Base-by-base conservation (phyloP, 2,329 filamentous ascomycete species). In the Beauveria medogensis region DNA sequence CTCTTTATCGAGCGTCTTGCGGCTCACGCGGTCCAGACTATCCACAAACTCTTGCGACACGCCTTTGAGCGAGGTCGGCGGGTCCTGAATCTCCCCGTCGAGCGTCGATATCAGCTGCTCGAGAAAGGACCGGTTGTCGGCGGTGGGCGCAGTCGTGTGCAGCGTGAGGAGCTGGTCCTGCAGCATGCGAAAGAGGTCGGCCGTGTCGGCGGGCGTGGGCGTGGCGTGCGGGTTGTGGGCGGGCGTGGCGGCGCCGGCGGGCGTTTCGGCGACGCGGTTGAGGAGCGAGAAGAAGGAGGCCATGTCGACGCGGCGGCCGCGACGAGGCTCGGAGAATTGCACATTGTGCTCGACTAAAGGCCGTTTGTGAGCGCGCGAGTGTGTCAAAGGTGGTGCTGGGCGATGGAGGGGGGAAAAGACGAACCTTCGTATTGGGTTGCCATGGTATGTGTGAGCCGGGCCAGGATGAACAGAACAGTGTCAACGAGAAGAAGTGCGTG, bases 291-390 rank as follows among this genome's bases (percentile, higher is more conserved):
- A 80, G 75, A 87, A 87, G 63, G 80, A 82, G 57, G 83, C 80
- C 85, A 88, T 88, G 74, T 86, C 83, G 63, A 83, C 73, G 68
- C 82, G 81, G 46, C 85, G 83, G 54, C 74, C 74, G 62, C 74
- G 70, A 26, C 72, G 69, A 6, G 71, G 64, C 53, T 77, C 65
- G 34, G 74, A 51, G 61, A 78, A 71, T 66, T 80, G 77, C 72
- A 87, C 83, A 70, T 82, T 83, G 75, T 88, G 85, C 71, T 88
- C 85, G 70, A 88, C 85, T 88, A 65, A 12, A 5, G 6, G 46
- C 12, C 12, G 30, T 10, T 28, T 18, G 54, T 37, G 22, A 51
- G 53, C 34, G 14, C 28, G 37, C 7, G 54, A 8, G 6, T 18
- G 26, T 7, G 26, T 22, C 9, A 16, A 2, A 34, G 9, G 26